Percentiles rank a stretch among this genome's conserved stretches.
These are phyloP conservation scores for Saturnispora dispora DNA, from an alignment of 805 yeast species.

Conservation along the genomic window DNA sequence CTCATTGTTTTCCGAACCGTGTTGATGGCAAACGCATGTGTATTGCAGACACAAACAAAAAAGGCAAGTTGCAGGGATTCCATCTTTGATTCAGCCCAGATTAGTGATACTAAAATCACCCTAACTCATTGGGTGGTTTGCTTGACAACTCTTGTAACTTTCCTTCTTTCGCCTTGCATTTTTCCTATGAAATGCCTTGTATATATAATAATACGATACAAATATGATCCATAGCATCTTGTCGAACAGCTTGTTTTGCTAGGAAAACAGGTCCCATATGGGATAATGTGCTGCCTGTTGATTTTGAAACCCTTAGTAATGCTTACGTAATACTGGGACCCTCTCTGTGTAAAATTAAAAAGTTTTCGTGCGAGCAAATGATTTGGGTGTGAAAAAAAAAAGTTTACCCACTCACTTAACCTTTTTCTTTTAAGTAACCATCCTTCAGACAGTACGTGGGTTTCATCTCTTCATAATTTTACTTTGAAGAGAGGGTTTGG, in stretches of 20 bases:
- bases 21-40: background rate
- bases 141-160: background rate
- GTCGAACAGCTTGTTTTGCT: background rate
- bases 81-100: background rate
- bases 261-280: background rate
- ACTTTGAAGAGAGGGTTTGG: conserved; percentile 4
- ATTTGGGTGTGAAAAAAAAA: background rate
- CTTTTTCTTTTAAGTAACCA: conserved; percentile 18
- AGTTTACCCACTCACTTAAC: background rate
- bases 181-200: background rate
- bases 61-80: background rate
- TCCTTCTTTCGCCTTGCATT: background rate
- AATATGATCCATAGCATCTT: background rate
- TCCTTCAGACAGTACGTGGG: conserved; percentile 30
- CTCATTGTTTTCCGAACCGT: background rate
- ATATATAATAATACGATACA: background rate
- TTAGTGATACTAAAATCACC: background rate
- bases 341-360: background rate
- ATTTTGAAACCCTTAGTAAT: background rate
- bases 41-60: too few relatives aligned
- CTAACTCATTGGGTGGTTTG: background rate
- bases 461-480: conserved; percentile 8
- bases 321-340: background rate
- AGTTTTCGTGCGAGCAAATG: background rate
- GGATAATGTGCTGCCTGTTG: background rate